Base-by-base conservation (phyloP, 1,139 yeast genomes). In the Diutina ranongensis region DNA sequence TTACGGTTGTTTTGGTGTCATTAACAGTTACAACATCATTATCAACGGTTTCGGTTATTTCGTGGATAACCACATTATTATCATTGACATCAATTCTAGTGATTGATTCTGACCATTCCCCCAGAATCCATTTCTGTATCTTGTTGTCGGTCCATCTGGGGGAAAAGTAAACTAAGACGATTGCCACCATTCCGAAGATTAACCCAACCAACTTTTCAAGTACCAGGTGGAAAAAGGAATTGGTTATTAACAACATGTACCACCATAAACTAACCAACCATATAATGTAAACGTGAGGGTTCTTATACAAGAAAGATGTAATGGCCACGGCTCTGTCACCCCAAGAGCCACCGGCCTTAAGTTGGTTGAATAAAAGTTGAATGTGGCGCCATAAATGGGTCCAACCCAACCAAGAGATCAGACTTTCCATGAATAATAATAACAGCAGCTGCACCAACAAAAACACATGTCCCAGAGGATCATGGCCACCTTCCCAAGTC, bases 381-480 rank as follows among this genome's bases (percentile, higher is more conserved):
- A 25, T 8, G 5, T 10, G 15, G 1, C 3, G 31, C 7, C 12
- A 22, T 18, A 48, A 31, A 3, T 21, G 28, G 2, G 28, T 57
- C 63, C 62, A 35, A 56, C 58, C 35, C 8, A 46, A 48, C 70
- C 71, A 68, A 49, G 59, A 68, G 9, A 74, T 74, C 22, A 68
- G 54, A 7, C 80, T 61, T 58, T 89, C 97, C 49, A 78, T 77
- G 58, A 84, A 71, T 53, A 92, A 58, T 50, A 83, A 76, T 55
- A 85, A 64, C 16, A 86, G 76, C 47, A 92, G 76, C 51, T 86
- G 82, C 2, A 85, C 77, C 48, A 92, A 63, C 44, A 92, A 60
- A 55, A 89, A 92, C 0, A 87, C 84, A 59, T 92, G 98, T 0
- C 98, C 98, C 50, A 94, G 83, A 13, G 97, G 95, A 64, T 92